Conservation (phyloP, 2,329 filamentous ascomycete species). For the Trichocomaceae sp. region DNA sequence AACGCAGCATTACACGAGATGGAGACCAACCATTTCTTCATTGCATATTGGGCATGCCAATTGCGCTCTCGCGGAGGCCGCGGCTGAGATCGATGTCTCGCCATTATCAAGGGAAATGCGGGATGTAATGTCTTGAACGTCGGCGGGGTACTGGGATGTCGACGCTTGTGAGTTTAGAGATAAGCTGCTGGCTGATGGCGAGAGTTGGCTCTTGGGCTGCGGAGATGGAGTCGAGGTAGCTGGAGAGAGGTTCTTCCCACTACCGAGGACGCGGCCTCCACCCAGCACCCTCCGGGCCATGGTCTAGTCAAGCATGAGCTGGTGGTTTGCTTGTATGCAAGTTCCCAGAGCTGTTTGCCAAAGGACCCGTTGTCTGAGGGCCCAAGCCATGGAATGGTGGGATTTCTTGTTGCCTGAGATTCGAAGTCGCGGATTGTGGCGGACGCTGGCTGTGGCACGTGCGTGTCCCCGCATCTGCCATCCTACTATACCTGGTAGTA, state of each 20-base stretch:
- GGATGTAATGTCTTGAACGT: slow-evolving; percentile 71
- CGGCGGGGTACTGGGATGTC: slow-evolving; percentile 61
- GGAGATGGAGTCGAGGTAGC: slow-evolving; percentile 41
- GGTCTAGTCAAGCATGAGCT: slow-evolving; percentile 35
- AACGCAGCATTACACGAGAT: not conserved
- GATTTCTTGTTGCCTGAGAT: not conserved
- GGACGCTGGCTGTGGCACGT: slow-evolving; percentile 10
- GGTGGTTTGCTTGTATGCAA: slow-evolving; percentile 8
- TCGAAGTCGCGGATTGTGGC: slow-evolving; percentile 3
- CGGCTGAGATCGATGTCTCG: slow-evolving; percentile 42
- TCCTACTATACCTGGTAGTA: too few relatives aligned
- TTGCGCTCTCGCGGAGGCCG: slow-evolving; percentile 53
- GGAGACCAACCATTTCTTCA: slow-evolving; percentile 77
- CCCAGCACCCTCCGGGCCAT: slow-evolving; percentile 86
- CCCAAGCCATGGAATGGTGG: not conserved
- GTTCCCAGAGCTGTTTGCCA: not conserved
- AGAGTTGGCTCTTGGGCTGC: slow-evolving; percentile 42
- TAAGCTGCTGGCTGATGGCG: slow-evolving; percentile 64
- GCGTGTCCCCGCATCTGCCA: slow-evolving; percentile 7
- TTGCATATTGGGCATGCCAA: slow-evolving; percentile 96
- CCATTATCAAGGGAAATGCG: slow-evolving; percentile 67
- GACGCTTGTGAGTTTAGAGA: slow-evolving; percentile 73
- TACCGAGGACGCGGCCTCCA: slow-evolving; percentile 85
- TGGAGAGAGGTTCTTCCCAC: slow-evolving; percentile 72
- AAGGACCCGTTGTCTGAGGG: not conserved